Evolutionary conservation across 2,329 filamentous ascomycete genomes (phyloP).

Genomic region (Parafenestella ontariensis): DNA sequence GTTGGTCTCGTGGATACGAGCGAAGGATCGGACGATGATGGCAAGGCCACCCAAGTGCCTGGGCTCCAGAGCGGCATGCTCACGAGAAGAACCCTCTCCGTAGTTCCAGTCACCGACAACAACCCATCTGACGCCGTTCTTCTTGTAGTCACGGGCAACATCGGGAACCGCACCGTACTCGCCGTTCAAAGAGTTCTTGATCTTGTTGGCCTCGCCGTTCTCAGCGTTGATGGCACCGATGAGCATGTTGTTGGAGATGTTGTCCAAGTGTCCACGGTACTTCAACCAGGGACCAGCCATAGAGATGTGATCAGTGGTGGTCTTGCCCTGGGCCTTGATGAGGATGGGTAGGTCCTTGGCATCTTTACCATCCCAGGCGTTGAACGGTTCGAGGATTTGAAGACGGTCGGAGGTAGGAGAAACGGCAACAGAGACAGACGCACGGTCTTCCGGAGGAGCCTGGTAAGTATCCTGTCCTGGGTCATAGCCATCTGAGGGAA

Average conservation of each 20-base stretch:
- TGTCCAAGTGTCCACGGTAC: slow-evolving; percentile 98
- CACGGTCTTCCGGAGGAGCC: slow-evolving; percentile 83
- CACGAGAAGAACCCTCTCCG: slow-evolving; percentile 95
- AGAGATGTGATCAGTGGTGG: slow-evolving; percentile 95
- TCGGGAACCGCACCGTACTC: slow-evolving; percentile 88
- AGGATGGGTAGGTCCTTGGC: slow-evolving; percentile 83
- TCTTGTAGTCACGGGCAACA: slow-evolving; percentile 98
- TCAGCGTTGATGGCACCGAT: slow-evolving; percentile 96
- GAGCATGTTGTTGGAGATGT: slow-evolving; percentile 99
- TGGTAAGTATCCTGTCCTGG: slow-evolving; percentile 94
- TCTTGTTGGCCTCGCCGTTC: slow-evolving; percentile 97
- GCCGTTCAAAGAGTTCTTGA: slow-evolving; percentile 87
- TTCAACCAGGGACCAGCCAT: slow-evolving; percentile 98
- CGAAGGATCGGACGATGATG: slow-evolving; percentile 94
- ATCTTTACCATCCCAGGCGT: slow-evolving; percentile 91
- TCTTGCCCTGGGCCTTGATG: slow-evolving; percentile 97
- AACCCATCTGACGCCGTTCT: slow-evolving; percentile 94
- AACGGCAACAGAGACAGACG: slow-evolving; percentile 77
- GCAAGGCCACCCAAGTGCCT: slow-evolving; percentile 95
- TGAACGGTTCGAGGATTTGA: slow-evolving; percentile 86
- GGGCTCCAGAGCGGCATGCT: slow-evolving; percentile 97
- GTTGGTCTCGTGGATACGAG: slow-evolving; percentile 99
- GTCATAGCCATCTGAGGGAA: slow-evolving; percentile 85
- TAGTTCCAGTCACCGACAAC: slow-evolving; percentile 99
- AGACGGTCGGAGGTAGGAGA: slow-evolving; percentile 92